phyloP scores from a whole-genome alignment of 2,329 filamentous ascomycete species.

The Pezicula radicicola region DNA sequence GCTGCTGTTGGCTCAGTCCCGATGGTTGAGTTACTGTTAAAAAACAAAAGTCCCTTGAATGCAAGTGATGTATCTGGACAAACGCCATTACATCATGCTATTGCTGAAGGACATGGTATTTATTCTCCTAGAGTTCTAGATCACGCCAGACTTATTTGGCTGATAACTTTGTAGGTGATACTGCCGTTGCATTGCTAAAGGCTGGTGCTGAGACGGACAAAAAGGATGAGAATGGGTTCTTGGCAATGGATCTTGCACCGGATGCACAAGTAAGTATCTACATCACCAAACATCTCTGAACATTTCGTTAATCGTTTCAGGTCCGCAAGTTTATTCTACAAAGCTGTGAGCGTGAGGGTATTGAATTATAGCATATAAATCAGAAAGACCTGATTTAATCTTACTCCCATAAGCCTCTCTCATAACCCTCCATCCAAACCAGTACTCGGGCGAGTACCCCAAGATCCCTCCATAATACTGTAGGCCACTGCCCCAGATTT shows the following conservation, averaged over 20 bases:
- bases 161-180: conserved; percentile 54
- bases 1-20: conserved; percentile 88
- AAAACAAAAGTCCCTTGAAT: conserved; percentile 77
- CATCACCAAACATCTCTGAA: neutral
- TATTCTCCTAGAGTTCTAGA: conserved; percentile 4
- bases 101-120: conserved; percentile 70
- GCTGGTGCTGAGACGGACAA: conserved; percentile 81
- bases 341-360: conserved; percentile 79
- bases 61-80: conserved; percentile 78
- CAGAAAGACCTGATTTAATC: neutral
- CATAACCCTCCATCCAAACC: neutral
- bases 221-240: conserved; percentile 65
- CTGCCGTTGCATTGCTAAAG: conserved; percentile 78
- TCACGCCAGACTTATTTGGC: neutral
- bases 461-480: no score
- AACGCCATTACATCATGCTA: conserved; percentile 85
- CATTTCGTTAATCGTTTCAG: conserved; percentile 8
- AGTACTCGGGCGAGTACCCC: neutral
- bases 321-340: conserved; percentile 65
- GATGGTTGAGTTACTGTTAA: conserved; percentile 76
- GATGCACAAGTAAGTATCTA: conserved; percentile 68
- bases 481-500: neutral
- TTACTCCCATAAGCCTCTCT: neutral
- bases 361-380: conserved; percentile 48
- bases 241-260: conserved; percentile 80